phyloP scores from a whole-genome alignment of 371 early-diverging fungal genomes.

The Funneliformis caledonium region DNA sequence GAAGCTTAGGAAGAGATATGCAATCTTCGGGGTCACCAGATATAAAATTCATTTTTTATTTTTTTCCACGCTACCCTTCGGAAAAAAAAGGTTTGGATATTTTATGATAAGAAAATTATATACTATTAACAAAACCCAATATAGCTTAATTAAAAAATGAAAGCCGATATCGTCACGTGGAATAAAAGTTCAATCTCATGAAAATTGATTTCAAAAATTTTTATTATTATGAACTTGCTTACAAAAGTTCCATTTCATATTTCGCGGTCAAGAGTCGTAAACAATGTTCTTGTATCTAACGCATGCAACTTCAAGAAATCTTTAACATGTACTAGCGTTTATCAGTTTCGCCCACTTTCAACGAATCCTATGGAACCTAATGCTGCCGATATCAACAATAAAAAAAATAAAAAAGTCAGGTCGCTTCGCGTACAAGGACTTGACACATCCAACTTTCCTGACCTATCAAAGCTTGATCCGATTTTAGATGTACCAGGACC shows the following conservation, averaged over 20 bases:
- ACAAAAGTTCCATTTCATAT: not conserved
- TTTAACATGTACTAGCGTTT: not conserved
- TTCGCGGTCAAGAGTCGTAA: not conserved
- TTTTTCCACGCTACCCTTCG: not conserved
- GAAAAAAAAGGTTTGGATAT: not conserved
- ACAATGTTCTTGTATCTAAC: not conserved
- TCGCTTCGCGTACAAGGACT: not conserved
- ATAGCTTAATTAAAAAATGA: too few relatives aligned
- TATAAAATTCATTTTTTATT: conserved; percentile 24
- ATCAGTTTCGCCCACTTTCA: not conserved
- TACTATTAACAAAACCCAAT: too few relatives aligned
- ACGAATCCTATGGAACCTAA: not conserved
- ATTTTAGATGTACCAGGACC: conserved; percentile 1
- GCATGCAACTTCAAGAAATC: not conserved
- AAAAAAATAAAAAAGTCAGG: not conserved
- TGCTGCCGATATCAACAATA: not conserved
- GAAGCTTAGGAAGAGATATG: conserved; percentile 58
- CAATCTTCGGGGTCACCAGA: not conserved
- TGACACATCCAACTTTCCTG: not conserved
- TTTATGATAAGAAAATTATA: too few relatives aligned
- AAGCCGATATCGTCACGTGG: too few relatives aligned
- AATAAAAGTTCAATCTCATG: too few relatives aligned
- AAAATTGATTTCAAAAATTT: not conserved
- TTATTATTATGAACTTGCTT: not conserved
- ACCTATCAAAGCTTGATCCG: conserved; percentile 33